A percentile compares a stretch with the other conserved stretches of the same genome.
These are phyloP conservation scores for Hysterangium stoloniferum DNA, from an alignment of 768 basidiomycete species.

Conservation along the genomic window DNA sequence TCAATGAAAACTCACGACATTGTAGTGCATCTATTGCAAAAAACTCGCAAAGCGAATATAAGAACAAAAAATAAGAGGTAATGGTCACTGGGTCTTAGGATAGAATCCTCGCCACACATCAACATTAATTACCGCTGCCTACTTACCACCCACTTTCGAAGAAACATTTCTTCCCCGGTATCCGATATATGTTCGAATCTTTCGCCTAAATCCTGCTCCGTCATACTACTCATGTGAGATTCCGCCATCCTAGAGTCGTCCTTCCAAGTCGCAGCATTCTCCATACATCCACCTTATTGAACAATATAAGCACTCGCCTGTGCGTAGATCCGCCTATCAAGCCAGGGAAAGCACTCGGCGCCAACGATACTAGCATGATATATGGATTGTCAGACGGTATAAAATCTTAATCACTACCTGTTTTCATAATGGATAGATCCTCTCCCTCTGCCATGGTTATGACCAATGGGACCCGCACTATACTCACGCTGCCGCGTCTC, in stretches of 20 bases:
- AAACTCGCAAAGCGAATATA: constrained; percentile 7
- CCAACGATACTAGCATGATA: background rate
- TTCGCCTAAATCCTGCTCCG: constrained; percentile 8
- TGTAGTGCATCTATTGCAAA: too few species aligned
- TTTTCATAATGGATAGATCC: too few species aligned
- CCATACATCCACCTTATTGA: background rate
- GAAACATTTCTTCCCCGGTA: background rate
- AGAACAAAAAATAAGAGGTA: constrained; percentile 2
- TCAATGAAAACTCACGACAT: too few species aligned
- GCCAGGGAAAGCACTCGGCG: background rate
- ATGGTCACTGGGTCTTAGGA: background rate
- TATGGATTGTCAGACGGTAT: background rate
- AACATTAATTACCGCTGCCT: background rate
- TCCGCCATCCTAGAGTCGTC: constrained; percentile 5
- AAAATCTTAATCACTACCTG: background rate
- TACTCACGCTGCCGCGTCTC: background rate
- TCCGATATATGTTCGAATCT: background rate
- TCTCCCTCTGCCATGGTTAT: too few species aligned
- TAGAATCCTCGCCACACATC: background rate
- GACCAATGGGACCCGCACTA: background rate
- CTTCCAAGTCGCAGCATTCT: background rate
- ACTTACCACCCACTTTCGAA: constrained; percentile 9
- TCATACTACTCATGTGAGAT: constrained; percentile 11
- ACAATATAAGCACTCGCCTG: background rate
- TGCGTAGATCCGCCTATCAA: background rate